phyloP scores from a whole-genome alignment of 2,329 filamentous ascomycete species.

The Fusarium protoensiforme region DNA sequence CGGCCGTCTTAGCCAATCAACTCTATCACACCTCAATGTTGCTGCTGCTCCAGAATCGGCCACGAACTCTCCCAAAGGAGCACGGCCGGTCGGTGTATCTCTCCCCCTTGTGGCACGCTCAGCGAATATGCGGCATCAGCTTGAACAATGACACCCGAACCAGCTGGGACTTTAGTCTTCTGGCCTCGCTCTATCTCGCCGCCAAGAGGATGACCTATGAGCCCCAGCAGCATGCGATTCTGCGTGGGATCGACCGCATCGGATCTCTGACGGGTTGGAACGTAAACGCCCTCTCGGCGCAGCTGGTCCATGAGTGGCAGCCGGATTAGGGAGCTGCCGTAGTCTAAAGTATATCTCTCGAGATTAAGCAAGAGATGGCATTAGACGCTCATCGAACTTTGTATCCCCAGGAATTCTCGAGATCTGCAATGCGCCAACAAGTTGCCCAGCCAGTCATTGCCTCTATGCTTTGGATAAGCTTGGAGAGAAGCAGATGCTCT shows the following conservation, averaged over 20 bases:
- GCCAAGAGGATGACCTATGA: constrained; percentile 60
- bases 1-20: constrained; percentile 62
- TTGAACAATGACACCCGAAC: constrained; percentile 57
- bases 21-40: constrained; percentile 67
- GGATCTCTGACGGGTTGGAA: constrained; percentile 56
- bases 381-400: constrained; percentile 39
- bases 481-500: constrained; percentile 53
- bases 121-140: constrained; percentile 60
- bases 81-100: constrained; percentile 46
- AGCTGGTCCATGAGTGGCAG: constrained; percentile 45
- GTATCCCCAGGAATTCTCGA: constrained; percentile 57
- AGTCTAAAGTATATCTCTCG: neutral
- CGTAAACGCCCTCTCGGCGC: constrained; percentile 36
- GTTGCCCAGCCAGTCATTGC: constrained; percentile 64
- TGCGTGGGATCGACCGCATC: constrained; percentile 52
- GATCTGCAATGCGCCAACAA: constrained; percentile 63
- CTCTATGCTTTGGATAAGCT: constrained; percentile 62
- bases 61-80: constrained; percentile 52
- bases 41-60: constrained; percentile 62
- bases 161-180: constrained; percentile 60
- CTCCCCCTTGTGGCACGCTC: constrained; percentile 61
- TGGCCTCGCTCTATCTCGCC: constrained; percentile 58
- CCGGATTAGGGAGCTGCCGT: constrained; percentile 24
- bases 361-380: neutral
- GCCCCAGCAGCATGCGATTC: constrained; percentile 56